A percentile compares a stretch with the other conserved stretches of the same genome.
These are phyloP conservation scores for Plectosphaerella sp. DNA, from an alignment of 2,329 filamentous ascomycete species.

Conservation along the genomic window DNA sequence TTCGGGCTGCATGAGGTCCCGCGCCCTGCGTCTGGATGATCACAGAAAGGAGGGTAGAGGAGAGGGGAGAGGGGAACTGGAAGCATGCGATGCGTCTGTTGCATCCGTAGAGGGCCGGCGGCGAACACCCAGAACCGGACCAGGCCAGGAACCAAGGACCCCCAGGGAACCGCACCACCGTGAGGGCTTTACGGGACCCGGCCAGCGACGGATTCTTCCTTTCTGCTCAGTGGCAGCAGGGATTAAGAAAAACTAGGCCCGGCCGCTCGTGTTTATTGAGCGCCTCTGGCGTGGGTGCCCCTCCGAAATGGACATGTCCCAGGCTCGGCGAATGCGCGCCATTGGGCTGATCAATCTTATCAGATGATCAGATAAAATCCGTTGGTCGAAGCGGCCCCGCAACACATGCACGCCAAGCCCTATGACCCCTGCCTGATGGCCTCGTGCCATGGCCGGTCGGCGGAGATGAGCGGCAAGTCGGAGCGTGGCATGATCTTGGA, in stretches of 20 bases:
- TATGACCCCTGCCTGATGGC: not conserved
- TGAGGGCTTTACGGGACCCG: no score
- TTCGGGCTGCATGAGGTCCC: no score
- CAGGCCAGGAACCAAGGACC: no score
- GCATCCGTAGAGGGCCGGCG: no score
- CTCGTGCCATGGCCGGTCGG: not conserved
- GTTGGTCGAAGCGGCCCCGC: not conserved
- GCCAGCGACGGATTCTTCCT: no score
- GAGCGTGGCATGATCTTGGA: no score
- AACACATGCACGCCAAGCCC: not conserved
- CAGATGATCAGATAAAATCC: slow-evolving; percentile 3
- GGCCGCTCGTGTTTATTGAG: not conserved
- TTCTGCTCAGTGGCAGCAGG: not conserved
- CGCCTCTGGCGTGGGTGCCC: not conserved
- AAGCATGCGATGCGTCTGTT: no score
- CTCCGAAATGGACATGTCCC: not conserved
- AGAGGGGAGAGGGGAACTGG: no score
- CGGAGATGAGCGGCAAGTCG: not conserved
- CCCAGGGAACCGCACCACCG: no score
- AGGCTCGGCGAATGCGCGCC: not conserved
- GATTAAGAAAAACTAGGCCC: not conserved
- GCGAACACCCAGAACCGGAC: no score
- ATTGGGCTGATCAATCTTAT: slow-evolving; percentile 3
- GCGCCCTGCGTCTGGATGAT: no score
- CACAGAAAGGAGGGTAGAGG: no score